These are phyloP conservation scores for Daldinia eschscholtzii DNA, from an alignment of 2,329 filamentous ascomycete species.

Conservation along the genomic window DNA sequence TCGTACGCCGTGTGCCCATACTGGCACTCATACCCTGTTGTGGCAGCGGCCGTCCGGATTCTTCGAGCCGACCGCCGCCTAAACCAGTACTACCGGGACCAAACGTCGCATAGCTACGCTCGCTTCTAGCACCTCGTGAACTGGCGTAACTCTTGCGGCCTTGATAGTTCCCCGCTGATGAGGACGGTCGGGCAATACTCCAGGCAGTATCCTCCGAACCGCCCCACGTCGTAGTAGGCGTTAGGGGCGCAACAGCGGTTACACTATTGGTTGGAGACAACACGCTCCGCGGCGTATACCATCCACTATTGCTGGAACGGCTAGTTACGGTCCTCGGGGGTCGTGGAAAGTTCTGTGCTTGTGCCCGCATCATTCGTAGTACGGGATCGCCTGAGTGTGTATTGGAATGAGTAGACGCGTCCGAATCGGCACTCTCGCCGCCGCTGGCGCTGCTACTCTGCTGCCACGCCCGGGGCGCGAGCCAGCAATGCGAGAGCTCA, in stretches of 20 bases:
- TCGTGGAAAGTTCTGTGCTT: slow-evolving; percentile 43
- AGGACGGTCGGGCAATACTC: slow-evolving; percentile 33
- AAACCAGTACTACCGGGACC: slow-evolving; percentile 19
- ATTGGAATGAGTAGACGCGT: slow-evolving; percentile 38
- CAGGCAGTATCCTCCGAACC: slow-evolving; percentile 48
- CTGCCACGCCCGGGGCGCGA: slow-evolving; percentile 58
- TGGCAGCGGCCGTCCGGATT: slow-evolving; percentile 25
- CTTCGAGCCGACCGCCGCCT: slow-evolving; percentile 21
- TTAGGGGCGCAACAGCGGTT: slow-evolving; percentile 33
- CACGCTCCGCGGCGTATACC: slow-evolving; percentile 44
- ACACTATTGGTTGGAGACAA: slow-evolving; percentile 34
- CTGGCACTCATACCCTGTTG: slow-evolving; percentile 40
- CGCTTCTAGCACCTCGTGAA: slow-evolving; percentile 37
- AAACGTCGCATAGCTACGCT: slow-evolving; percentile 46
- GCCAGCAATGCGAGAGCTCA: slow-evolving; percentile 67
- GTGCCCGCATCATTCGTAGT: slow-evolving; percentile 47
- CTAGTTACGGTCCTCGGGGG: slow-evolving; percentile 43
- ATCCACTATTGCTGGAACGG: slow-evolving; percentile 37
- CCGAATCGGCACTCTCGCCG: slow-evolving; percentile 43
- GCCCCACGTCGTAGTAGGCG: slow-evolving; percentile 49
- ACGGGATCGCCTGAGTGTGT: slow-evolving; percentile 40
- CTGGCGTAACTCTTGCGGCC: slow-evolving; percentile 26
- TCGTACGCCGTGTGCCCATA: slow-evolving; percentile 34
- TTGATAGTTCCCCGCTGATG: slow-evolving; percentile 15
- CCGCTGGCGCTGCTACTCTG: slow-evolving; percentile 31